Evolutionary conservation across 345 rosid species (phyloP), one percentile per base, ranked within the genome.

Genomic region (Populus deltoides): DNA sequence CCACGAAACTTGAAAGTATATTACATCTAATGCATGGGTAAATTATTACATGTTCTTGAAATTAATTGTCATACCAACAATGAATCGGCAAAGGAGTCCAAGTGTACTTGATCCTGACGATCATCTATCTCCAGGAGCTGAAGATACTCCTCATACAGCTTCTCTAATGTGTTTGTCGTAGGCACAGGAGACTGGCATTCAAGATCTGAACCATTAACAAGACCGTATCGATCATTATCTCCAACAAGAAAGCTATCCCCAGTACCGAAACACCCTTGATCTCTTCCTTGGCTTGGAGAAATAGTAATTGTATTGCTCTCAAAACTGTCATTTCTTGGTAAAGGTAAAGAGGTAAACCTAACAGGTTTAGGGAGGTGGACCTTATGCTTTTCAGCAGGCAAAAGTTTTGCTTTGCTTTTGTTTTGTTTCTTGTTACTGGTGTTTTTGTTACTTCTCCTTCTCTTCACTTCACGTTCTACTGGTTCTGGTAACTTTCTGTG

Each of bases 351-450:
- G 33, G 83, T 71, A 15, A 89, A 74, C 72, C 91, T 83, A 18
- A 75, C 76, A n/a, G 92, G 86, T 68, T 85, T 86, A 0, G 92
- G 90, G 68, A 80, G 87, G 77, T 90, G 89, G 76, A 90, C 74
- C 43, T 86, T 83, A 59, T 82, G 81, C 77, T 73, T 81, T 27
- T 36, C 78, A 10, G 29, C 65, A 3, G 73, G 69, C 65, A 74
- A 74, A 16, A 1, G 45, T n/a, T 61, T 3, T 10, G 61, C 20
- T 53, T 67, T 81, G 77, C 13, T 36, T 11, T 41, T 71, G 25
- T 38, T 73, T 10, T 71, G 61, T 65, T 80, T 75, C 72, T 75
- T 83, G 9, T 25, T 69, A 39, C 6, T n/a, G 70, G 41, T 38
- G 13, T 11, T 61, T 31, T 22, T 74, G 8, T 62, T 62, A 10